phyloP scores from a whole-genome alignment of 148 eudicot genomes.

The Chenopodium album region DNA sequence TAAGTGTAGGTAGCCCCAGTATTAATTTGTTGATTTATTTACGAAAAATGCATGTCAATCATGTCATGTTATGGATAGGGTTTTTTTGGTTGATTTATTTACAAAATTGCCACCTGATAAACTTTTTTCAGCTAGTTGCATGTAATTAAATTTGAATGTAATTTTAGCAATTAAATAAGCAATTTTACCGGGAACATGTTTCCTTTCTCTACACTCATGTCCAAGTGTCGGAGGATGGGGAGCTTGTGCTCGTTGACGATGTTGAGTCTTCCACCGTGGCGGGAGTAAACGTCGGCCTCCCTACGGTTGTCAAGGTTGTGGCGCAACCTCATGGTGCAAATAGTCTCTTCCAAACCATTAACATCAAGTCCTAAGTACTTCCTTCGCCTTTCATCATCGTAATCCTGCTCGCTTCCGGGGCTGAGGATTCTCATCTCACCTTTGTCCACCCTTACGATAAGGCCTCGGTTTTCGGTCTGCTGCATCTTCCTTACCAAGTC shows the following conservation, averaged over 20 bases:
- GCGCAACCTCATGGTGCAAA: constrained; percentile 50
- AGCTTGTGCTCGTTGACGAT: constrained; percentile 52
- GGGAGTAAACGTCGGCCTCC: constrained; percentile 51
- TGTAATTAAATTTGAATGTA: no score
- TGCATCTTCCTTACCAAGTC: constrained; percentile 49
- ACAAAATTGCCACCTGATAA: no score
- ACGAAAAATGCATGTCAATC: no score
- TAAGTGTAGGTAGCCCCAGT: no score
- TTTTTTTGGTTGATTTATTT: no score
- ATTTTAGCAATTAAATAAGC: background rate
- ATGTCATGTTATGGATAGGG: no score
- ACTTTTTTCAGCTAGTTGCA: no score
- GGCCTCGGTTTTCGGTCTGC: constrained; percentile 32
- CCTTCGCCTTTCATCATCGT: constrained; percentile 20
- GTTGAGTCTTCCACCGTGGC: constrained; percentile 54
- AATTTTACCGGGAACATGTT: constrained; percentile 44
- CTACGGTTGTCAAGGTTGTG: constrained; percentile 43
- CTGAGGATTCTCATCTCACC: constrained; percentile 27
- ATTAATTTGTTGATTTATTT: no score
- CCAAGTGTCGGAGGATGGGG: constrained; percentile 50
- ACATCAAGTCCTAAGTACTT: constrained; percentile 28
- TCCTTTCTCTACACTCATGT: constrained; percentile 66
- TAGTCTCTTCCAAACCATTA: constrained; percentile 50
- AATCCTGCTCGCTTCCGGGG: constrained; percentile 26
- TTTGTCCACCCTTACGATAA: constrained; percentile 45